Conservation (phyloP, 2,329 filamentous ascomycete species). For the Phialocephala sp. region DNA sequence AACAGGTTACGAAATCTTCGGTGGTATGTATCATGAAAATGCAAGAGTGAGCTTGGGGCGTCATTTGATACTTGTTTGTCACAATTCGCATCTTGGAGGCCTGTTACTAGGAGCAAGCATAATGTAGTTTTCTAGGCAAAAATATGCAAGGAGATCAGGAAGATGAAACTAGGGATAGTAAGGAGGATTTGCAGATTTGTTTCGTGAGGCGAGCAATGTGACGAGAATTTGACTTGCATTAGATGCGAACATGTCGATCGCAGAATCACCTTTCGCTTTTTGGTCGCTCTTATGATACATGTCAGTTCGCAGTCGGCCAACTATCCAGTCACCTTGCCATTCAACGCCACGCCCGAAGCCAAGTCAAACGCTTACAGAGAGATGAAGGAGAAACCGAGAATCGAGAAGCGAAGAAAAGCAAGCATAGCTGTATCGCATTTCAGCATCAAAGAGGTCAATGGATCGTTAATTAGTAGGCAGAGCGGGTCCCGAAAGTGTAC, state of each 20-base stretch:
- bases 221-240: not conserved
- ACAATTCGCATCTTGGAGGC: too few relatives aligned
- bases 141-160: too few relatives aligned
- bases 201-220: not conserved
- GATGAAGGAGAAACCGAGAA: not conserved
- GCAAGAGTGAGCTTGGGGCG: too few relatives aligned
- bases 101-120: too few relatives aligned
- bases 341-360: not conserved
- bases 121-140: too few relatives aligned
- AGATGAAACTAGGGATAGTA: too few relatives aligned
- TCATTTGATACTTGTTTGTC: too few relatives aligned
- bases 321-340: not conserved
- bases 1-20: too few relatives aligned
- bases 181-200: not conserved
- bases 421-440: too few relatives aligned
- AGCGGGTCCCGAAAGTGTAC: not conserved
- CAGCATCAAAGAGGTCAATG: not conserved
- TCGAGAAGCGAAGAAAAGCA: not conserved
- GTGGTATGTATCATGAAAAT: too few relatives aligned
- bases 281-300: constrained; percentile 9
- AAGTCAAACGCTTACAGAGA: not conserved
- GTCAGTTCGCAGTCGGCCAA: not conserved
- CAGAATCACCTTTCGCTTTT: not conserved
- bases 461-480: not conserved
- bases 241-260: not conserved